These are phyloP conservation scores for Melaleuca alternifolia DNA, from an alignment of 345 rosid genomes.

Conservation along the genomic window DNA sequence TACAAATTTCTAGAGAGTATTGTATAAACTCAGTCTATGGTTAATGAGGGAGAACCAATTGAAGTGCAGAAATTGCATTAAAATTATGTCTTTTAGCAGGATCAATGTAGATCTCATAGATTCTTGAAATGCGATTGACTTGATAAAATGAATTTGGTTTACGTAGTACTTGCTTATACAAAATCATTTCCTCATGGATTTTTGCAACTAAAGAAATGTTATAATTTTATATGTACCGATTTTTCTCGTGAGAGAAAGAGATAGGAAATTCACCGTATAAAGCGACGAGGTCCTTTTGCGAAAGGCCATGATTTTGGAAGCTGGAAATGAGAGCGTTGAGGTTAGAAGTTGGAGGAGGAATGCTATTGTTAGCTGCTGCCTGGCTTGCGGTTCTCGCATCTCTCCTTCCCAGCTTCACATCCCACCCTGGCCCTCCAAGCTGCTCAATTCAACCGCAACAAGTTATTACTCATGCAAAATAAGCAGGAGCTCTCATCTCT, in stretches of 20 bases:
- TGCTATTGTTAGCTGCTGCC: slow-evolving; percentile 62
- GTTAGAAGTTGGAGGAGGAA: slow-evolving; percentile 61
- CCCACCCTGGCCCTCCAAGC: slow-evolving; percentile 82
- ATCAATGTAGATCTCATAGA: background rate
- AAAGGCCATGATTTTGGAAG: slow-evolving; percentile 59
- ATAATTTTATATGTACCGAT: too few relatives aligned
- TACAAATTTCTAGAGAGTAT: background rate
- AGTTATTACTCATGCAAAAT: background rate
- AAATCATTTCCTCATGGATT: background rate
- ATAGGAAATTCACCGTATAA: slow-evolving; percentile 42
- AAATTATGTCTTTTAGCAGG: background rate
- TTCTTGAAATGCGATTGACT: background rate
- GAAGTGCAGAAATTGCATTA: background rate
- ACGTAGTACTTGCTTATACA: background rate
- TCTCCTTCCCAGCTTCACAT: slow-evolving; percentile 84
- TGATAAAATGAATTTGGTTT: background rate
- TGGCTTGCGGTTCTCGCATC: slow-evolving; percentile 74
- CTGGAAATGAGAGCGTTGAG: slow-evolving; percentile 46
- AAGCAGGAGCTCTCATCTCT: background rate
- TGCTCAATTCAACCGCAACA: slow-evolving; percentile 5
- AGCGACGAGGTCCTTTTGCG: slow-evolving; percentile 70
- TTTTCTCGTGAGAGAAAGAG: background rate
- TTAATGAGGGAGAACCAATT: background rate
- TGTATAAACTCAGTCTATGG: background rate
- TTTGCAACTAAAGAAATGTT: background rate